Base-by-base conservation (phyloP, 768 basidiomycete species). In the Macrolepiota albuminosa region DNA sequence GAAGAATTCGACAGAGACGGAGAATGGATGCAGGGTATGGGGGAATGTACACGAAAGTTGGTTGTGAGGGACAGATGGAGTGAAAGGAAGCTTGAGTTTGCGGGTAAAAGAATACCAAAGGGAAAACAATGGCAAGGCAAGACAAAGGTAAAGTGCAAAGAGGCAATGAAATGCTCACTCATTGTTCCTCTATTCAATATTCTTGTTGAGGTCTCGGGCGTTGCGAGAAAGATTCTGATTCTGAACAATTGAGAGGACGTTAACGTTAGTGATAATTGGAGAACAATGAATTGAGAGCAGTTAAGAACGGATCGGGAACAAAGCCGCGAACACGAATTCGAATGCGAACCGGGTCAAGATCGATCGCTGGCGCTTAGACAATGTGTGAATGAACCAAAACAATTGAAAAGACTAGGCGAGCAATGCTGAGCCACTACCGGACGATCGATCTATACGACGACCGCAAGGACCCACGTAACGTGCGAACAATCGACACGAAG, bases 31-130 rank as follows among this genome's bases (percentile, higher is more conserved):
- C 6, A 29, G 14, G 9, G 47, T 31, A 57, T 18, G 29, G 40
- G 29, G 40, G 56, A 50, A 64, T 13, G 55, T 58, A 74, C 13
- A 62, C 71, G 36, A 21, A 21, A 13, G 21, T 36, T 46, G 4
- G 6, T 43, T 6, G 18, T 34, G 40, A 33, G 16, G 26, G 4
- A 37, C 4, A 13, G 10, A 18, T 40, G 52, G 37, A 14, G 14
- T 10, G 36, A 26, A 11, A n/a, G 26, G 18, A 40, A 40, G 18
- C 16, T 18, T 7, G 3, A 40, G 21, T 47, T 47, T 56, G 43
- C 9, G 33, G 42, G 18, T 45, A 42, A 53, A 24, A 24, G 24
- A 2, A 53, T 51, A 24, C n/a, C 18, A 37, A n/a, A 40, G 53
- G 26, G 14, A 18, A 42, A 42, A 54, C 52, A 54, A 54, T 18